Evolutionary conservation across 257 asterid species (phyloP), one percentile per base, ranked within the genome.

Genomic region (Forsythia viridissima): DNA sequence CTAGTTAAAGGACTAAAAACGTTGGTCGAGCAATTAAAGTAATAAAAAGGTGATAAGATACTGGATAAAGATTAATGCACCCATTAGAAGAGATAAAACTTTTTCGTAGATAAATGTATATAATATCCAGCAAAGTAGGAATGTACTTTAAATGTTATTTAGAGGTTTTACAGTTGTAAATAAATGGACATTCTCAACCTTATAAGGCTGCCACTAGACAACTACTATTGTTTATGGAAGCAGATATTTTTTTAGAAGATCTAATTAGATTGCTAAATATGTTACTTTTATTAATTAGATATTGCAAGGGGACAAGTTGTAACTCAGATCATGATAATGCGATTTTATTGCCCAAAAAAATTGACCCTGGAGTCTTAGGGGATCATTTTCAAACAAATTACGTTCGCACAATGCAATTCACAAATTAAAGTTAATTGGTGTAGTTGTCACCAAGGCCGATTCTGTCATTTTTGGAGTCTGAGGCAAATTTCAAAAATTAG

Each of bases 161-260:
- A 51, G n/a, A 16, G 18, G 7, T 5, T 0, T 15, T 15, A 51
- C n/a, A 51, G 68, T 48, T 39, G 41, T 7, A 77, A 48, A 43
- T 78, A 66, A 42, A 61, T 21, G 41, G 73, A 71, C 57, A 24
- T 39, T 37, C n/a, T 44, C 20, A 61, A 61, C 65, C 74, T 43
- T 76, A 51, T 71, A 81, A 46, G 74, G 70, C 81, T 75, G 3
- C 73, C 21, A 74, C 44, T 69, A 70, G 8, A 16, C 12, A n/a
- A 24, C 71, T 46, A 41, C 40, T 41, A 34, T 71, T 65, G 13
- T 38, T 40, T 61, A 41, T 11, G 21, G 55, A 12, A 11, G 12
- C 55, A 12, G 55, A 44, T 13, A 40, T 9, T 21, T 66, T 77
- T 76, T 68, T 4, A 52, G 77, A 48, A 43, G 74, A 81, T 72